Evolutionary conservation across 208 protist species (phyloP).

Genomic region (Trypanosoma conorhini): DNA sequence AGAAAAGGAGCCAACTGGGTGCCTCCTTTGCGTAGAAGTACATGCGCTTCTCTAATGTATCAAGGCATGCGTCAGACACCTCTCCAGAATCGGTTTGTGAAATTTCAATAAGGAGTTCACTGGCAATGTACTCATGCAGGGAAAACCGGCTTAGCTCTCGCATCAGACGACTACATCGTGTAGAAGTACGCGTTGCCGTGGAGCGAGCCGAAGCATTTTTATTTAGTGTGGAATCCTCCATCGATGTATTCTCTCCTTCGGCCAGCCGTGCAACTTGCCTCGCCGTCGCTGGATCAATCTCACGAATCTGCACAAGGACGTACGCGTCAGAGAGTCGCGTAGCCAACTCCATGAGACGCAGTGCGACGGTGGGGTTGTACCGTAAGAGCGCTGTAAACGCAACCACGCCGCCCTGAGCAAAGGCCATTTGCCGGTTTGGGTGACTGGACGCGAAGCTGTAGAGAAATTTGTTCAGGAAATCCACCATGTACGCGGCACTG

Average conservation of each 20-base stretch:
- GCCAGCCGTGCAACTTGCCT: constrained; percentile 24
- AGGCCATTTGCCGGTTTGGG: constrained; percentile 54
- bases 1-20: constrained; percentile 66
- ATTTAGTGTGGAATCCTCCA: constrained; percentile 21
- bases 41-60: constrained; percentile 73
- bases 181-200: constrained; percentile 57
- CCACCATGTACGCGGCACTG: constrained; percentile 49
- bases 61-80: constrained; percentile 47
- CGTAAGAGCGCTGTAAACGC: constrained; percentile 61
- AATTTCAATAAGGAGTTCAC: constrained; percentile 68
- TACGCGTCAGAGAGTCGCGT: constrained; percentile 70
- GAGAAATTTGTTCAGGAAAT: constrained; percentile 76
- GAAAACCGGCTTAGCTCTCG: constrained; percentile 84
- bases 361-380: constrained; percentile 33
- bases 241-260: constrained; percentile 6
- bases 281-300: constrained; percentile 82
- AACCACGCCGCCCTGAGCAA: constrained; percentile 58
- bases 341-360: constrained; percentile 60
- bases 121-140: constrained; percentile 79
- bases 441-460: constrained; percentile 85
- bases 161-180: constrained; percentile 75
- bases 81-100: constrained; percentile 37
- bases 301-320: constrained; percentile 72
- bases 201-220: constrained; percentile 31
- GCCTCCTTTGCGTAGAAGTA: constrained; percentile 85